Evolutionary conservation across 2,329 filamentous ascomycete genomes (phyloP), one percentile per base, ranked within the genome.

Genomic region (Sclerotinia minor): DNA sequence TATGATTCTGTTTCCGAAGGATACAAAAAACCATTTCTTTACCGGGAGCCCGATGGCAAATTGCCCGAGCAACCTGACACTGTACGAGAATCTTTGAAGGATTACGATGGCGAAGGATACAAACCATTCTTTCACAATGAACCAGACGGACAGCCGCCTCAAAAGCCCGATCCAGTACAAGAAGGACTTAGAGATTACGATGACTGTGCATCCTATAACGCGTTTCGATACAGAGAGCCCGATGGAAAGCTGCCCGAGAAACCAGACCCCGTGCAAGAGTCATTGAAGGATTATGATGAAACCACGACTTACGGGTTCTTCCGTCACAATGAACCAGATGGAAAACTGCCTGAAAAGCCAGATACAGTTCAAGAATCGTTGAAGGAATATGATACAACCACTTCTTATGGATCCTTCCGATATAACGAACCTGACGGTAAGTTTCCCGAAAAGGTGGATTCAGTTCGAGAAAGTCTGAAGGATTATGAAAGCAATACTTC

Each of bases 21-120:
- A 17, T 41, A 82, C 72, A 76, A 76, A 26, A 76, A 76, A 26
- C 77, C 80, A 0, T 72, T 76, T 24, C 71, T 71, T 45, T 68
- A 73, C 24, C 73, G 79, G 21, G 78, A 80, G 67, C 77, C 77
- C 0, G 77, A 83, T 70, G 81, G 81, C n/a, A 67, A 74, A 44
- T 45, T 70, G 1, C 26, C 70, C 2, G 67, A 71, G 11, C 75
- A 64, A 45, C 69, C 75, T 32, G 71, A 75, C 61, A 77, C 75
- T 1, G 74, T 75, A 6, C 78, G 78, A 65, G 78, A 79, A 44
- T 70, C 76, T 21, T 76, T 79, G 5, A 78, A 78, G 67, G 71
- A 79, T 2, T 83, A 82, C 64, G 76, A 81, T 1, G 79, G 45
- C 19, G 44, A 69, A 21, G 67, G 68, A 26, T 73, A 78, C 70